A percentile compares a stretch with the other conserved stretches of the same genome.
Conservation (phyloP, 176 grass and related monocot genomes). For the Oryza meridionalis region DNA sequence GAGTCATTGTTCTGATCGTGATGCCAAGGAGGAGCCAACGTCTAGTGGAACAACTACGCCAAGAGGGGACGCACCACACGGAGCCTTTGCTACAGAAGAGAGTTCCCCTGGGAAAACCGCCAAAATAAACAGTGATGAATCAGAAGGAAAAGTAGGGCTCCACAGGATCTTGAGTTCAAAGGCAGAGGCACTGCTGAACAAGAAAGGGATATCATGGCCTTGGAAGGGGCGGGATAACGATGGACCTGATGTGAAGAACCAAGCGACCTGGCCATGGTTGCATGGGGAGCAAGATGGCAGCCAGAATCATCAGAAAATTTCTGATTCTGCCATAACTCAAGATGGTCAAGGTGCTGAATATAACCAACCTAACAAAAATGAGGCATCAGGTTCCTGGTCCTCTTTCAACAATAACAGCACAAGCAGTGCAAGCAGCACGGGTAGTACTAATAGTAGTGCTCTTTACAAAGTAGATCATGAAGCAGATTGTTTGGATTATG, state of each 20-base stretch:
- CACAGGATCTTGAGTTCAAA: conserved; percentile 91
- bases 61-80: conserved; percentile 57
- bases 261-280: conserved; percentile 64
- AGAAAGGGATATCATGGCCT: conserved; percentile 86
- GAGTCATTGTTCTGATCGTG: conserved; percentile 62
- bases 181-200: conserved; percentile 85
- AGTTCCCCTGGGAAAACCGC: conserved; percentile 56
- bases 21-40: conserved; percentile 66
- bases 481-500: conserved; percentile 94
- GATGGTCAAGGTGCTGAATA: conserved; percentile 55
- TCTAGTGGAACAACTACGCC: conserved; percentile 68
- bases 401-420: conserved; percentile 93
- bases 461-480: conserved; percentile 88
- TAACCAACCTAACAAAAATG: conserved; percentile 59
- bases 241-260: conserved; percentile 58
- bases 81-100: conserved; percentile 41
- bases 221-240: conserved; percentile 89
- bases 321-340: conserved; percentile 52
- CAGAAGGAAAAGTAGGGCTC: conserved; percentile 69
- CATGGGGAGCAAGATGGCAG: conserved; percentile 73
- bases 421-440: conserved; percentile 92
- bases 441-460: conserved; percentile 83
- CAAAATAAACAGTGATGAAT: conserved; percentile 60
- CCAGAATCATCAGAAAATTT: conserved; percentile 51
- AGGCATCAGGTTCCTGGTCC: conserved; percentile 83